A percentile compares a stretch with the other conserved stretches of the same genome.
Evolutionary conservation across 2,329 filamentous ascomycete species (phyloP).

Genomic region (Conoideocrella luteorostrata): DNA sequence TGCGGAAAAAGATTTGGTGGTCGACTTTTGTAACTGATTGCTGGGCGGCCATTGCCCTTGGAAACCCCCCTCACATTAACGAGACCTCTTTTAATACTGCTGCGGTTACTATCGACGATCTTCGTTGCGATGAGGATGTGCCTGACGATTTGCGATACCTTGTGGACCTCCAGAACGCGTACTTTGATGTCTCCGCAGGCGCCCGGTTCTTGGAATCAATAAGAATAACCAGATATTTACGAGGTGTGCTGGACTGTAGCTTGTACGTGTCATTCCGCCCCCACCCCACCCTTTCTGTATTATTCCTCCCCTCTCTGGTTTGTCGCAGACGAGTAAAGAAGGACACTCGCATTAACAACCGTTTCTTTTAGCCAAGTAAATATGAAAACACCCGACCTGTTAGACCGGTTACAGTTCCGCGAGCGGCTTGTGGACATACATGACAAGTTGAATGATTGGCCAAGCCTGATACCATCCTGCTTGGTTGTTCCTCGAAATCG

Average conservation of each 20-base stretch:
- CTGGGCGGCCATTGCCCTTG: slow-evolving; percentile 40
- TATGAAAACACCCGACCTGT: slow-evolving; percentile 9
- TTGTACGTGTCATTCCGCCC: slow-evolving; percentile 20
- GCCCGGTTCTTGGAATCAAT: slow-evolving; percentile 32
- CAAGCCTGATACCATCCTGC: slow-evolving; percentile 29
- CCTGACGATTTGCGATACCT: slow-evolving; percentile 25
- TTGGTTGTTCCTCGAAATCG: slow-evolving; percentile 18
- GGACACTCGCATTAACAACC: slow-evolving; percentile 9
- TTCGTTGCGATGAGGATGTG: slow-evolving; percentile 36
- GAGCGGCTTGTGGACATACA: slow-evolving; percentile 20
- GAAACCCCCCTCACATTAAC: slow-evolving; percentile 39
- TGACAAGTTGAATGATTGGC: slow-evolving; percentile 28
- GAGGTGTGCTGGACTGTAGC: slow-evolving; percentile 26
- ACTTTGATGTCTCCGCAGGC: slow-evolving; percentile 27
- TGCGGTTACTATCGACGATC: slow-evolving; percentile 32
- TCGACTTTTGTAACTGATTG: slow-evolving; percentile 34
- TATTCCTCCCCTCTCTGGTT: background rate
- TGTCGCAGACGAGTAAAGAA: background rate
- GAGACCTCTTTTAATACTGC: slow-evolving; percentile 33
- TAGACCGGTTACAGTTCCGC: slow-evolving; percentile 13
- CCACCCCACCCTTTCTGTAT: background rate
- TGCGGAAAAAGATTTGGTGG: slow-evolving; percentile 42
- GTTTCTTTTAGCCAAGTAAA: slow-evolving; percentile 18
- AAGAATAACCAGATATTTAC: slow-evolving; percentile 23
- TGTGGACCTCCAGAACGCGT: slow-evolving; percentile 25